A percentile compares a stretch with the other conserved stretches of the same genome.
These are phyloP conservation scores for Physcia stellaris DNA, from an alignment of 495 filamentous ascomycete genomes.

Conservation along the genomic window DNA sequence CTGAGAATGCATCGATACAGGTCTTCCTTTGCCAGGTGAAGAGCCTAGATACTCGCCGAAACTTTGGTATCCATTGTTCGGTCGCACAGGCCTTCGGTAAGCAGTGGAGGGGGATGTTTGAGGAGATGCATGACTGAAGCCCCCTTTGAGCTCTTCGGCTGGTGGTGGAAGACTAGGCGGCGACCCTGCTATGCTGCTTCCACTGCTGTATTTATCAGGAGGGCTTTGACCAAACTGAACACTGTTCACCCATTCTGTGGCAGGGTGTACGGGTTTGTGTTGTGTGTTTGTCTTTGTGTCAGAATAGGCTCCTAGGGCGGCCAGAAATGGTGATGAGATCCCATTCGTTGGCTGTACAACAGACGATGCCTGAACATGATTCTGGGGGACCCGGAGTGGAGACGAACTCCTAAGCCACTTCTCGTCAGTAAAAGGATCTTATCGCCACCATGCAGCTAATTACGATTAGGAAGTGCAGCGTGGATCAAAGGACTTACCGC, in stretches of 20 bases:
- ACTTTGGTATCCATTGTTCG: slow-evolving; percentile 27
- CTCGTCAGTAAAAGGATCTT: not conserved
- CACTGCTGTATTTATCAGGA: slow-evolving; percentile 30
- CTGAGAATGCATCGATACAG: slow-evolving; percentile 27
- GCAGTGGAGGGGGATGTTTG: slow-evolving; percentile 33
- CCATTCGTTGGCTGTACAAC: slow-evolving; percentile 11
- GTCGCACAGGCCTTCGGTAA: slow-evolving; percentile 29
- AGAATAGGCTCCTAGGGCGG: slow-evolving; percentile 26
- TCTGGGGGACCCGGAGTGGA: slow-evolving; percentile 18
- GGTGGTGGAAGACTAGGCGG: slow-evolving; percentile 28
- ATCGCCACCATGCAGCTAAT: slow-evolving; percentile 2
- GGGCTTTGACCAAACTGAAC: slow-evolving; percentile 37
- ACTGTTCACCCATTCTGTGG: slow-evolving; percentile 35
- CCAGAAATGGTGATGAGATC: slow-evolving; percentile 30
- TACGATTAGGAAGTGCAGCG: slow-evolving; percentile 1
- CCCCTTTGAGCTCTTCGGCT: slow-evolving; percentile 24
- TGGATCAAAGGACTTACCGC: slow-evolving; percentile 23
- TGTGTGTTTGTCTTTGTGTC: slow-evolving; percentile 23
- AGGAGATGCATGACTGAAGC: slow-evolving; percentile 33
- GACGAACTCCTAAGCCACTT: slow-evolving; percentile 14
- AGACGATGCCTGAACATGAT: slow-evolving; percentile 5
- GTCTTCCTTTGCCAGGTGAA: slow-evolving; percentile 10
- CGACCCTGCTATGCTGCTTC: slow-evolving; percentile 29
- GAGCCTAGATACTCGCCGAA: slow-evolving; percentile 13
- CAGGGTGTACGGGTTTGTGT: slow-evolving; percentile 20